phyloP scores from a whole-genome alignment of 805 yeast species.

The Teunomyces kruisii region DNA sequence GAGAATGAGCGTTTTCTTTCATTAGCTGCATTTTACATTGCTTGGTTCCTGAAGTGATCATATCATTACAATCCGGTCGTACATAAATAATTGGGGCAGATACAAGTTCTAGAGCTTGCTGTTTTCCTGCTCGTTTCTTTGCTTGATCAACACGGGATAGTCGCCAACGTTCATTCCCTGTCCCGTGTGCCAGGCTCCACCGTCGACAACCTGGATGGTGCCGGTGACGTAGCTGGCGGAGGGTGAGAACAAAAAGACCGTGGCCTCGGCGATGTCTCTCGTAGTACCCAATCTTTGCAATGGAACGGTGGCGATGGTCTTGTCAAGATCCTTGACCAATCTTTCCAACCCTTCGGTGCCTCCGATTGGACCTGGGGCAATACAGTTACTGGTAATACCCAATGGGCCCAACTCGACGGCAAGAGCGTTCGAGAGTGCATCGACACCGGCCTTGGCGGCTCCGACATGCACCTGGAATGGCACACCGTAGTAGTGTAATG shows the following conservation, averaged over 20 bases:
- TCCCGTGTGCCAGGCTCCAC: constrained; percentile 24
- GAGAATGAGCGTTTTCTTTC: too few relatives aligned
- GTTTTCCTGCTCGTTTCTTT: constrained; percentile 12
- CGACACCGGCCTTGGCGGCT: constrained; percentile 33
- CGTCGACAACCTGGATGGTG: constrained; percentile 27
- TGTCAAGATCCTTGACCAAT: constrained; percentile 15
- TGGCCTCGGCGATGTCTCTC: constrained; percentile 29
- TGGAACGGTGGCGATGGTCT: constrained; percentile 15
- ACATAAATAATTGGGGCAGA: neutral
- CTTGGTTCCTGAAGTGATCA: too few relatives aligned
- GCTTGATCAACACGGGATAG: constrained; percentile 32
- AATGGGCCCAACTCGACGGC: constrained; percentile 32
- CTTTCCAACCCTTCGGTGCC: constrained; percentile 29
- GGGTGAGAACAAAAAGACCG: constrained; percentile 27
- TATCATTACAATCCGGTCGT: neutral
- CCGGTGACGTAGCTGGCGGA: constrained; percentile 28
- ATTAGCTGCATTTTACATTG: too few relatives aligned
- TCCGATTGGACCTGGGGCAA: constrained; percentile 28
- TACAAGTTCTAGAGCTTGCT: constrained; percentile 11
- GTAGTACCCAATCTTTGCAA: constrained; percentile 26
- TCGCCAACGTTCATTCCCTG: constrained; percentile 14
- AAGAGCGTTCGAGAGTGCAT: constrained; percentile 28
- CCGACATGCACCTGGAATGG: constrained; percentile 37
- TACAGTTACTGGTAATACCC: constrained; percentile 26
- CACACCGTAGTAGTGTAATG: constrained; percentile 44